Base-by-base conservation (phyloP, 2,329 filamentous ascomycete species). In the Cladorrhinum sp. region DNA sequence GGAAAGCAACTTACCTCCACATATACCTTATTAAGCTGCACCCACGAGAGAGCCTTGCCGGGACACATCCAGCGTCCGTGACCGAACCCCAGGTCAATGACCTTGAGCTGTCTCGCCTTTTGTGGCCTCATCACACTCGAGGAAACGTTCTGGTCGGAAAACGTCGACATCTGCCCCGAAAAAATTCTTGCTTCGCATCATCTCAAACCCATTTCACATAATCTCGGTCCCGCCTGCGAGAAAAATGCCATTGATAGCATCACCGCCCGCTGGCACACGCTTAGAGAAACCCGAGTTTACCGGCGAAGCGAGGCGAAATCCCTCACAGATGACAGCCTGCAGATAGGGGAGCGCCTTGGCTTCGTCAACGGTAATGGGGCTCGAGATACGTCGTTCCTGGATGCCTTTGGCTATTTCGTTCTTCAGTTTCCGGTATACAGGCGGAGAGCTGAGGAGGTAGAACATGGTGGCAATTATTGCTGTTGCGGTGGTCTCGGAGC, bases 91-190 rank as follows among this genome's bases (percentile, higher is more conserved):
- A 36, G 7, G 2, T 36, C 32, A 3, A 36, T 3, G 8, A 36
- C 32, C 32, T 12, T 36, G n/a, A 10, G 9, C 32, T 13, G 3
- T 36, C 32, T 16, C 16, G 8, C 9, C 7, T 13, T 13, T 8
- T 3, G 3, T 36, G 9, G 10, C 9, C 4, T 36, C 32, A 16
- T 36, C 32, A 36, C 7, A 9, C 7, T 36, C 32, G 12, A 16
- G 2, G 12, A 36, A 81, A 32, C 79, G 69, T 51, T 78, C 77
- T 0, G 79, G 79, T 13, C 74, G 70, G 65, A 76, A 82, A 0
- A 74, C 55, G 23, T 73, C 69, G 2, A 73, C 72, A 58, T 79
- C 75, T 2, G 62, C 52, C 2, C 76, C 75, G 55, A 71, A 73
- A 13, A 74, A 61, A 5, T 54, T 60, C 7, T 57, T 55, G 0